These are phyloP conservation scores for Raffaelea deltoideospora DNA, from an alignment of 2,329 filamentous ascomycete species.

Conservation along the genomic window DNA sequence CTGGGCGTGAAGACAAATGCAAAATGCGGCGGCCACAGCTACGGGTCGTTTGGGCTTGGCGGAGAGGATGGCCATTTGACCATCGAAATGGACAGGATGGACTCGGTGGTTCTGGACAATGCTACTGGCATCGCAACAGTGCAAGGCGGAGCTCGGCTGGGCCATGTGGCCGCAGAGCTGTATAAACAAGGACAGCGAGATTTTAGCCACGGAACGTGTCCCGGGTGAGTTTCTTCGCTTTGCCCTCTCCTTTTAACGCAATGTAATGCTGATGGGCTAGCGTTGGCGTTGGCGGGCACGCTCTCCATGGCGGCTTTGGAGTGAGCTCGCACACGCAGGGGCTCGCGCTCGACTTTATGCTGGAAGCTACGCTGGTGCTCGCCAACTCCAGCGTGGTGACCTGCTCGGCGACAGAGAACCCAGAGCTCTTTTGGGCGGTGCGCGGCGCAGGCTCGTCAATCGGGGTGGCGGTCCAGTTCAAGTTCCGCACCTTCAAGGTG, in stretches of 20 bases:
- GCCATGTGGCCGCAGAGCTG: slow-evolving; percentile 26
- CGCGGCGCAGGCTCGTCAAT: slow-evolving; percentile 26
- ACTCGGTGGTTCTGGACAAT: slow-evolving; percentile 24
- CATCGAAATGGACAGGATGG: slow-evolving; percentile 29
- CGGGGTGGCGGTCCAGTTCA: slow-evolving; percentile 24
- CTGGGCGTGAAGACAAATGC: slow-evolving; percentile 30
- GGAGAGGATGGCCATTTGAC: slow-evolving; percentile 32
- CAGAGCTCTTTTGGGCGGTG: slow-evolving; percentile 26
- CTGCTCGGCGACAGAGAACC: slow-evolving; percentile 16
- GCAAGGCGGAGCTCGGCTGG: slow-evolving; percentile 33
- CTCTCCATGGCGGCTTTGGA: slow-evolving; percentile 24
- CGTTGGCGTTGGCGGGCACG: slow-evolving; percentile 24
- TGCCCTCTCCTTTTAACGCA: too few relatives aligned
- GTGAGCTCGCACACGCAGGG: slow-evolving; percentile 21
- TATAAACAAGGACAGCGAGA: slow-evolving; percentile 22
- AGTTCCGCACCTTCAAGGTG: slow-evolving; percentile 22
- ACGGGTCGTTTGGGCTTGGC: slow-evolving; percentile 31
- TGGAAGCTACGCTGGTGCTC: slow-evolving; percentile 21
- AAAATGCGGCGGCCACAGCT: slow-evolving; percentile 35
- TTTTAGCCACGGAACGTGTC: slow-evolving; percentile 36
- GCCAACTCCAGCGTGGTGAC: slow-evolving; percentile 20
- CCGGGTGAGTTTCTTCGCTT: slow-evolving; percentile 20
- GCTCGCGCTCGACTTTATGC: slow-evolving; percentile 20
- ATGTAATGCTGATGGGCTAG: too few relatives aligned
- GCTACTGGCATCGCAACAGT: slow-evolving; percentile 24